Evolutionary conservation across 1,284 basidiomycete genomes (phyloP).

Genomic region (Tetrapyrgos nigripes): DNA sequence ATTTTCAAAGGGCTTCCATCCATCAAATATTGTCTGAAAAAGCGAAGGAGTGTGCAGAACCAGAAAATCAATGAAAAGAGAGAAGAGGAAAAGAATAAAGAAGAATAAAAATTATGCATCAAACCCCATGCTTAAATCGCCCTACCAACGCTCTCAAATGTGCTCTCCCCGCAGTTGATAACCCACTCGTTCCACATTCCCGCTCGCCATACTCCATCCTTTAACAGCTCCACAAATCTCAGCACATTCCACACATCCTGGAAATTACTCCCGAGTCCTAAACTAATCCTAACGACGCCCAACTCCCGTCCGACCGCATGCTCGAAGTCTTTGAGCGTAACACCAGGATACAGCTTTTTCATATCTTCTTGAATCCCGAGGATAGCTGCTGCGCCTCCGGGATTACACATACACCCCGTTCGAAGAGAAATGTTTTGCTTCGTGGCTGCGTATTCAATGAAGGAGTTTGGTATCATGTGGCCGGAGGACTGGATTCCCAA

Average conservation of each 20-base stretch:
- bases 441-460: constrained; percentile 73
- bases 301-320: constrained; percentile 65
- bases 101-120: background rate
- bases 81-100: background rate
- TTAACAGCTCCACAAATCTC: constrained; percentile 58
- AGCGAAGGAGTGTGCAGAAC: background rate
- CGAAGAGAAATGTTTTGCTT: constrained; percentile 71
- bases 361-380: constrained; percentile 74
- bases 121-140: constrained; percentile 25
- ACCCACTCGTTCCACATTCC: constrained; percentile 53
- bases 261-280: constrained; percentile 79
- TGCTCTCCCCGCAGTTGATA: constrained; percentile 17
- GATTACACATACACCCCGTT: constrained; percentile 87
- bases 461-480: constrained; percentile 70
- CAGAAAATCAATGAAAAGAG: background rate
- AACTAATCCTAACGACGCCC: constrained; percentile 76
- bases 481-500: constrained; percentile 63
- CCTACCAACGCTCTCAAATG: constrained; percentile 24
- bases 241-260: constrained; percentile 76
- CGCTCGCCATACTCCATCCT: constrained; percentile 46
- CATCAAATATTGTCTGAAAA: background rate
- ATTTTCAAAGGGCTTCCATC: background rate
- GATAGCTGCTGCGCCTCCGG: constrained; percentile 76
- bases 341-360: constrained; percentile 59
- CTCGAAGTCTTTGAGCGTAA: constrained; percentile 69